These are phyloP conservation scores for Xeromyces bisporus DNA, from an alignment of 495 filamentous ascomycete genomes.

Conservation along the genomic window DNA sequence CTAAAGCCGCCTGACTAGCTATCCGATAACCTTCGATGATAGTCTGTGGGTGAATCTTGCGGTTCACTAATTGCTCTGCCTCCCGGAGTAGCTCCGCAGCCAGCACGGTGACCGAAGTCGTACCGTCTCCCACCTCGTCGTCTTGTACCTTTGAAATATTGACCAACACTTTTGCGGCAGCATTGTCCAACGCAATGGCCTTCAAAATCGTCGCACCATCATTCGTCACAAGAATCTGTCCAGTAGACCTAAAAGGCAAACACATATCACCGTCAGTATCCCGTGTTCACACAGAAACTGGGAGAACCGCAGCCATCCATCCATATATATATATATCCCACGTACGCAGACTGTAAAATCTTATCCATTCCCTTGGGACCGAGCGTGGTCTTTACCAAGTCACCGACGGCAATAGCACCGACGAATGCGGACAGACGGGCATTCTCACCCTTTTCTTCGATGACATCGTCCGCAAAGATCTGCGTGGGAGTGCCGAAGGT, in stretches of 20 bases:
- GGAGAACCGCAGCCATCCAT: too few species aligned
- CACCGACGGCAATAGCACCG: slow-evolving; percentile 92
- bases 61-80: slow-evolving; percentile 89
- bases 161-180: slow-evolving; percentile 83
- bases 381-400: slow-evolving; percentile 90
- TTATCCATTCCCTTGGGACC: slow-evolving; percentile 99
- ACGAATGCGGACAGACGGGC: slow-evolving; percentile 93
- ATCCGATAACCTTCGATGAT: slow-evolving; percentile 98
- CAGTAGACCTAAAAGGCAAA: slow-evolving; percentile 51
- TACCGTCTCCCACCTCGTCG: slow-evolving; percentile 95
- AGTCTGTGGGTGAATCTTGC: slow-evolving; percentile 97
- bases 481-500: slow-evolving; percentile 75
- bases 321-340: too few species aligned
- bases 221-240: slow-evolving; percentile 95
- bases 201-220: slow-evolving; percentile 97
- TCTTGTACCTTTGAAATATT: slow-evolving; percentile 99
- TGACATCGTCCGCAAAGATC: slow-evolving; percentile 95
- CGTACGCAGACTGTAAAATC: slow-evolving; percentile 92
- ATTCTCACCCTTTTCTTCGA: slow-evolving; percentile 98
- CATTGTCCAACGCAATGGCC: slow-evolving; percentile 96
- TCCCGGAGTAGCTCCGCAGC: slow-evolving; percentile 91
- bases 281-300: slow-evolving; percentile 64
- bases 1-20: slow-evolving; percentile 74
- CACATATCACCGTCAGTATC: slow-evolving; percentile 2
- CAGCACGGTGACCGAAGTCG: slow-evolving; percentile 78